Conservation (phyloP, 352 stramenopile species). For the Proteromonas lacertae region DNA sequence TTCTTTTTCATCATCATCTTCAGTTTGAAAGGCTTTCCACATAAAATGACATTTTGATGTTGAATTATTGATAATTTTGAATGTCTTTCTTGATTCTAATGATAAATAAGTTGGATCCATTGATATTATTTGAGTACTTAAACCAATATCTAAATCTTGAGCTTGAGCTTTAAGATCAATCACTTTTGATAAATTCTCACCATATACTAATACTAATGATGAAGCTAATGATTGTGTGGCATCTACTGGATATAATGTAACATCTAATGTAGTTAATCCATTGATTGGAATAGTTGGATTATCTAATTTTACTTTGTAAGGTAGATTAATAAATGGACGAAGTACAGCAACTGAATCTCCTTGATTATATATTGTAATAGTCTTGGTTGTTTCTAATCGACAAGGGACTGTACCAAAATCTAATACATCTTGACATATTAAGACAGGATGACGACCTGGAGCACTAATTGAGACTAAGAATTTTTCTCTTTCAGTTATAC, state of each 20-base stretch:
- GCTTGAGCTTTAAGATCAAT: constrained; percentile 24
- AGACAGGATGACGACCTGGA: constrained; percentile 27
- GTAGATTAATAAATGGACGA: no score
- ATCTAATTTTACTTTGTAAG: no score
- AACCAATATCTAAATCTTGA: constrained; percentile 45
- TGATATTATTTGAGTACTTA: constrained; percentile 36
- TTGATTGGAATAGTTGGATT: no score
- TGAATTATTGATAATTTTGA: constrained; percentile 62
- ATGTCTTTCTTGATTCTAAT: constrained; percentile 34
- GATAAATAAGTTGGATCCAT: constrained; percentile 52
- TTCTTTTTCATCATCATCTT: constrained; percentile 29
- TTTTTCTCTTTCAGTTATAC: constrained; percentile 59
- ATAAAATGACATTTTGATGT: constrained; percentile 49
- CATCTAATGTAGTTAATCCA: no score
- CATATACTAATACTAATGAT: constrained; percentile 6
- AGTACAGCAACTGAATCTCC: no score
- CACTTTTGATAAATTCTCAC: constrained; percentile 22
- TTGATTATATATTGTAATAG: no score
- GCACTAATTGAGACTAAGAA: constrained; percentile 53
- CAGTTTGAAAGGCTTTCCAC: constrained; percentile 49
- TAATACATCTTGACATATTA: constrained; percentile 52
- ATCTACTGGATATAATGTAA: no score
- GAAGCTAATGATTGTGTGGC: no score
- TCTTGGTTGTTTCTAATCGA: no score
- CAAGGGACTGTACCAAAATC: constrained; percentile 31